Base-by-base conservation (phyloP, 2,329 filamentous ascomycete species). In the Penicillium sp. region DNA sequence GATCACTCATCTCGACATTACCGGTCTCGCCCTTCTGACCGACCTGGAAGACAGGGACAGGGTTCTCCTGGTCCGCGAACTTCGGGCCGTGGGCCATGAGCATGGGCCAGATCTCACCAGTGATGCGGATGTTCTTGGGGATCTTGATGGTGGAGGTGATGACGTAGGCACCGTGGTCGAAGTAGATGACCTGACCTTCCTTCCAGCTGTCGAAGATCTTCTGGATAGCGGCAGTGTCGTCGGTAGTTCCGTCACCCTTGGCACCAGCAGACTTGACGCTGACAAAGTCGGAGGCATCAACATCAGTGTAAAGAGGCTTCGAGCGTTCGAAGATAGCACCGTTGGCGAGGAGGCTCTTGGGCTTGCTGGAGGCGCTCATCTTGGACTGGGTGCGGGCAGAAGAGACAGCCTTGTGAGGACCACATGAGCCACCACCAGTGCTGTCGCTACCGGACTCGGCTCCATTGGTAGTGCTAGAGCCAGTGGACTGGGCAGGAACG, bases 61-160 rank as follows among this genome's bases (percentile, higher is more conserved):
- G 92, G 69, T 92, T 90, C 61, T 78, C 75, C 72, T 87, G 80
- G 71, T 96, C 86, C 58, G 81, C 77, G 79, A 97, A 97, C 59
- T 82, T 81, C 32, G 76, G 69, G 49, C 92, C 92, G 47, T 86
- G 84, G 24, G 90, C 92, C 81, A 97, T 88, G 72, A 97, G 88
- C 57, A 96, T 77, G 3, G 93, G 88, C 90, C 90, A 96, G 69
- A 95, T 86, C 75, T 97, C 92, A 65, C 93, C 93, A 7, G 89
- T 90, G 69, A 97, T 92, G 76, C 87, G 89, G 77, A 93, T 86
- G 67, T 91, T 83, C 78, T 88, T 88, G 54, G 84, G 84, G 2
- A 87, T 77, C 50, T 77, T 79, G 67, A 88, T 73, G 5, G 85
- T 87, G 56, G 81, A 76, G 22, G 78, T 83, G 68, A 88, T 77